Base-by-base conservation (phyloP, 176 grass and related monocot genomes). In the Oryza glumipatula region DNA sequence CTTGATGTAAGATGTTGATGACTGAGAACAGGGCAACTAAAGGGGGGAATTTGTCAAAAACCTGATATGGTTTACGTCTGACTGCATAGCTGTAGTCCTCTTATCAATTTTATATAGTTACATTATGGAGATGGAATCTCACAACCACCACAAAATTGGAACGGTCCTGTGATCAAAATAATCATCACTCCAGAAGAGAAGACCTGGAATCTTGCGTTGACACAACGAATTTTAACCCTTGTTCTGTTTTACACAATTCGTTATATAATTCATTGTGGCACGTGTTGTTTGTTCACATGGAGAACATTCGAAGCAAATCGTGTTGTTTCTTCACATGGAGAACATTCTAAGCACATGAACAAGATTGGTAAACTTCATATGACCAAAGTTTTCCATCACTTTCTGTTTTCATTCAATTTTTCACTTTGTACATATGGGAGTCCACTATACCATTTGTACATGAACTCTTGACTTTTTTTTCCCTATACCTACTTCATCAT, bases 261-360 rank as follows among this genome's bases (percentile, higher is more conserved):
- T 67, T 80, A 26, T 49, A 72, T 19, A 78, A 26, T 70, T 51
- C 36, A 3, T 76, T 38, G 72, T 30, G 16, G 66, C 72, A 71
- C 79, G 45, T 65, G 73, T 71, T 76, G 13, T 35, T 70, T 70
- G 24, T 82, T 70, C 46, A 19, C 65, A 64, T 26, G 16, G 5
- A 51, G 66, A 77, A 76, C 39, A 82, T 82, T 77, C 30, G 39
- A 32, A 56, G 33, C 67, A 66, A 44, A 9, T 66, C 79, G 45
- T 65, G 73, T 71, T 76, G 13, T 35, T 70, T 70, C 17, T 82
- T 70, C 46, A 19, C 65, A 64, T 26, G 16, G 5, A 51, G 66
- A 77, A 76, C 39, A 82, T 83, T 77, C 30, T 49, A 32, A 56
- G 33, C 67, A 67, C 56, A 9, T 66, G 63, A 72, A 35, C 45